Conservation (phyloP, 2,329 filamentous ascomycete species). For the Cercospora berteroae region DNA sequence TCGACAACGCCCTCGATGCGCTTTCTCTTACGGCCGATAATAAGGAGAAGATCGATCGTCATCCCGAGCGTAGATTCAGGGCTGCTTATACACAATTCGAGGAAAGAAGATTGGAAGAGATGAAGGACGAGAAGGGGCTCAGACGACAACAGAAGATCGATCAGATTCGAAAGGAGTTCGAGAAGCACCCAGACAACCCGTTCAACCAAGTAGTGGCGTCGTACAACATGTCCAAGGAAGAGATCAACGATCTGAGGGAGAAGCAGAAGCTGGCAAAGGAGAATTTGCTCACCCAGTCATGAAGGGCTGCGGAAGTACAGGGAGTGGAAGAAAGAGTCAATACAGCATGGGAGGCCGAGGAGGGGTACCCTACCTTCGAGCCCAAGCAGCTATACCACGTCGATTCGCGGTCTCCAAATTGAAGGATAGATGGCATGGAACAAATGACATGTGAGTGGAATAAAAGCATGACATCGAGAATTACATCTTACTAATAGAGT, state of each 20-base stretch:
- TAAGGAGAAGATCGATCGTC: conserved; percentile 74
- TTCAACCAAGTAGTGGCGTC: conserved; percentile 79
- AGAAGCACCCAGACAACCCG: conserved; percentile 91
- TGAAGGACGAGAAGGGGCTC: conserved; percentile 80
- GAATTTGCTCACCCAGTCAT: conserved; percentile 24
- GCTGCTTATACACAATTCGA: conserved; percentile 82
- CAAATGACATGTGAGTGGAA: neutral
- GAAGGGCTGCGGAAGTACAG: neutral
- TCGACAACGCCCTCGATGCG: conserved; percentile 90
- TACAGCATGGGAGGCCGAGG: neutral
- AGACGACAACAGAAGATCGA: conserved; percentile 81
- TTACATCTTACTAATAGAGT: neutral
- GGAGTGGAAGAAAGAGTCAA: neutral
- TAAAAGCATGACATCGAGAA: neutral
- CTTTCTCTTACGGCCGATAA: conserved; percentile 64
- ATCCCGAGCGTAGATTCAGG: conserved; percentile 84
- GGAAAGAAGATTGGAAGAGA: conserved; percentile 76
- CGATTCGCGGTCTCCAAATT: neutral
- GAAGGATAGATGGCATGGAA: neutral
- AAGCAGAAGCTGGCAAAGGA: conserved; percentile 36
- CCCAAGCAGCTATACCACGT: neutral
- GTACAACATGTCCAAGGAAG: conserved; percentile 77
- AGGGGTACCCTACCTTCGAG: neutral
- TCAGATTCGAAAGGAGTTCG: conserved; percentile 84
- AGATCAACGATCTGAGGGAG: conserved; percentile 64